Evolutionary conservation across 1,139 yeast species (phyloP).

Genomic region (Citeromyces siamensis): DNA sequence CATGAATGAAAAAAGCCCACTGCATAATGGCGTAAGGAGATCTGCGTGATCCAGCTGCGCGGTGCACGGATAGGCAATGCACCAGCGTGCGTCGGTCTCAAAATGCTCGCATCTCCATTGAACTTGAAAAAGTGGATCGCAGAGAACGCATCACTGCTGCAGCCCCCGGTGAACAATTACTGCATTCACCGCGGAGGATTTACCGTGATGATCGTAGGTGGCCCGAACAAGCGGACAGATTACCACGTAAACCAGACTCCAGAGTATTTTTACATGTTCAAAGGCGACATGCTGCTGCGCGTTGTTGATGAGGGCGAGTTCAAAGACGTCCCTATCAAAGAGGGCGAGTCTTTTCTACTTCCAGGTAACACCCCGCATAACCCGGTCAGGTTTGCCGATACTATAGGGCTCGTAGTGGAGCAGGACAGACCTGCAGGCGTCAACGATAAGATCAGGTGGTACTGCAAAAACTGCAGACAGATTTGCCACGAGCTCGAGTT

Average conservation of each 20-base stretch:
- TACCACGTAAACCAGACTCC: conserved; percentile 93
- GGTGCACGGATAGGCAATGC: background rate
- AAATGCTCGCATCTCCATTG: conserved; percentile 58
- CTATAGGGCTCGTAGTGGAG: conserved; percentile 90
- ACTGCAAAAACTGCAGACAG: conserved; percentile 57
- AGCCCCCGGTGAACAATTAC: conserved; percentile 88
- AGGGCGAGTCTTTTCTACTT: conserved; percentile 79
- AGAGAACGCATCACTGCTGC: conserved; percentile 61
- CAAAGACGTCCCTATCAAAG: conserved; percentile 60
- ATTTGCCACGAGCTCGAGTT: conserved; percentile 61
- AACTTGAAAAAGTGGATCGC: conserved; percentile 71
- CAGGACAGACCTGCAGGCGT: conserved; percentile 74
- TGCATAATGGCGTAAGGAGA: conserved; percentile 2
- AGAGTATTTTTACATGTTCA: conserved; percentile 82
- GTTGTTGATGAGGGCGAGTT: conserved; percentile 81
- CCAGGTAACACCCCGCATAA: conserved; percentile 85
- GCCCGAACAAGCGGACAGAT: conserved; percentile 89
- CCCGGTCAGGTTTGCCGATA: conserved; percentile 76
- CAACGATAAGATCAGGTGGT: conserved; percentile 74
- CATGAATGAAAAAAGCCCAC: background rate
- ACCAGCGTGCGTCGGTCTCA: background rate
- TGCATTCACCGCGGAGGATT: conserved; percentile 88
- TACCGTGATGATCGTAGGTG: conserved; percentile 91
- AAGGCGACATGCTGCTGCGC: conserved; percentile 74
- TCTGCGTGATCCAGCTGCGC: background rate